These are phyloP conservation scores for Cryptococcus maquisensis DNA, from an alignment of 1,284 basidiomycete genomes.

Conservation along the genomic window DNA sequence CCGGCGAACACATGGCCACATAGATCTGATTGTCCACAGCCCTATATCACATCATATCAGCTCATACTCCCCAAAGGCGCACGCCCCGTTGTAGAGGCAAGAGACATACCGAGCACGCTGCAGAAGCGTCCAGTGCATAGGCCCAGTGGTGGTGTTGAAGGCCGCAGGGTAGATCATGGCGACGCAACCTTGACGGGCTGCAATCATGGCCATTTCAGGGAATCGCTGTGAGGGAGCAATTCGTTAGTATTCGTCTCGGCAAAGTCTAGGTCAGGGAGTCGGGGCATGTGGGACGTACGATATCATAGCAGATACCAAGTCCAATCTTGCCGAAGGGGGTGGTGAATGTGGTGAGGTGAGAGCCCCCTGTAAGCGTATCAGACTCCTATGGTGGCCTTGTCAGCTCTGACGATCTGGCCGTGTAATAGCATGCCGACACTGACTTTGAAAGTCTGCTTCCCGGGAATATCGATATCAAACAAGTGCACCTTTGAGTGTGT, in stretches of 20 bases:
- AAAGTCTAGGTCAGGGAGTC: neutral
- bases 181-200: slow-evolving; percentile 84
- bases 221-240: slow-evolving; percentile 58
- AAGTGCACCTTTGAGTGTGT: slow-evolving; percentile 92
- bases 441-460: slow-evolving; percentile 93
- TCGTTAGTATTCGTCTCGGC: neutral
- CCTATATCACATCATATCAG: slow-evolving; percentile 49
- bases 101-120: slow-evolving; percentile 68
- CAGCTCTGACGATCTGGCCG: neutral
- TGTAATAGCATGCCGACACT: slow-evolving; percentile 15
- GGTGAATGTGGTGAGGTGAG: slow-evolving; percentile 74
- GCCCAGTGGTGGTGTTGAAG: slow-evolving; percentile 75
- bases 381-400: slow-evolving; percentile 67
- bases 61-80: neutral
- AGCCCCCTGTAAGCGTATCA: slow-evolving; percentile 81
- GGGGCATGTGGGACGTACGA: slow-evolving; percentile 38
- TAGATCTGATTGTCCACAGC: slow-evolving; percentile 96
- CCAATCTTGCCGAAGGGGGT: slow-evolving; percentile 58
- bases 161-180: slow-evolving; percentile 79
- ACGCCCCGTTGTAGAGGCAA: neutral
- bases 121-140: slow-evolving; percentile 92
- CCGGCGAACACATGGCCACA: slow-evolving; percentile 92
- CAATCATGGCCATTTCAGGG: slow-evolving; percentile 89
- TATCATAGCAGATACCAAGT: slow-evolving; percentile 53
- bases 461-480: slow-evolving; percentile 97